Base-by-base conservation (phyloP, 1,139 yeast genomes). In the Scheffersomyces insectosa region DNA sequence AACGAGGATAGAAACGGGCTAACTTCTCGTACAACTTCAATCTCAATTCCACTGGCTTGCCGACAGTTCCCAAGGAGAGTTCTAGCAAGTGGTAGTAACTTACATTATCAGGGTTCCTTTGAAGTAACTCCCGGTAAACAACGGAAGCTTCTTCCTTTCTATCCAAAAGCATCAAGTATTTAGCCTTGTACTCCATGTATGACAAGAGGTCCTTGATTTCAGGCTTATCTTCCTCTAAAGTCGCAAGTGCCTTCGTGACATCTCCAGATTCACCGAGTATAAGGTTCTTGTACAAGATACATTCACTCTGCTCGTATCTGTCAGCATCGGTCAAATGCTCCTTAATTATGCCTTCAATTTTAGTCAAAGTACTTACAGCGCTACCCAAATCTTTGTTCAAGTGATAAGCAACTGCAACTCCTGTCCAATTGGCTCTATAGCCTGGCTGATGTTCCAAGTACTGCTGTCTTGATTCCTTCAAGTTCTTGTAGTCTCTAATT, bases 341-440 rank as follows among this genome's bases (percentile, higher is more conserved):
- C 54, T 75, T 79, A 35, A 88, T 81, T 31, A 89, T 70, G 14
- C 77, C 82, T 59, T 90, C 96, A 54, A 88, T 88, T 55, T 86
- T 83, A 27, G 78, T 62, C 54, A 91, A 75, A 3, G 95, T 86
- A 42, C 80, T 77, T 46, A 85, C 83, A 3, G 97, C 95, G 12
- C 79, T 80, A 29, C 69, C 70, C 57, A 74, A 78, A 57, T 91
- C 89, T 25, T 79, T 77, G 57, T 79, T 80, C 59, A 91, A 72
- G 62, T 88, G 89, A 57, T 87, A 89, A 0, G 97, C 96, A 33
- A 88, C 75, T 0, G 97, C 97, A 43, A 88, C 73, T 0, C 87
- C 85, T 2, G 96, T 87, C 97, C 98, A 95, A 58, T 89, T 86
- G 52, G 95, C 93, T 51, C 97, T 79, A 60, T 81, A 85, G 0